phyloP scores from a whole-genome alignment of 768 basidiomycete species.

The Boletus rufocinnamomeus region DNA sequence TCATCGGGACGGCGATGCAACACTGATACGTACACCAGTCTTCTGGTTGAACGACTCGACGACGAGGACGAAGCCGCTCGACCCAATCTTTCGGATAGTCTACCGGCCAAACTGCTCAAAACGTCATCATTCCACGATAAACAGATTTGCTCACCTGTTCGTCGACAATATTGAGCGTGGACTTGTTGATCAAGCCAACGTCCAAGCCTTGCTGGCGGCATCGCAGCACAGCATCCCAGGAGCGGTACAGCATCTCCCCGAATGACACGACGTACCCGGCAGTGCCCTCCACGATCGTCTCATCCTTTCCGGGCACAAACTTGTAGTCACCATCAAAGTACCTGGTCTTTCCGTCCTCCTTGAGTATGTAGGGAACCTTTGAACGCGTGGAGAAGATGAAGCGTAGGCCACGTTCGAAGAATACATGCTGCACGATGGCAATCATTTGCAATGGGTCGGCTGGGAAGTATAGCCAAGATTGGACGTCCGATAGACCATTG shows the following conservation, averaged over 20 bases:
- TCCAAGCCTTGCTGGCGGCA: conserved; percentile 71
- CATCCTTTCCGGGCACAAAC: conserved; percentile 85
- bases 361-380: conserved; percentile 85
- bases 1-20: not conserved
- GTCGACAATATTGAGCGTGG: conserved; percentile 80
- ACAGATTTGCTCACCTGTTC: conserved; percentile 54
- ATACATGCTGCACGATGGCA: conserved; percentile 72
- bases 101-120: conserved; percentile 22
- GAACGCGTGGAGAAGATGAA: conserved; percentile 90
- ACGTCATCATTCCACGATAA: not conserved
- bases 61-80: conserved; percentile 76
- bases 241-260: conserved; percentile 85
- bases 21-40: conserved; percentile 67
- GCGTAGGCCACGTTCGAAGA: conserved; percentile 80
- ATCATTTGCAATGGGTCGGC: conserved; percentile 82
- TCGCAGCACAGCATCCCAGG: conserved; percentile 79
- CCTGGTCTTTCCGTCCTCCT: conserved; percentile 65
- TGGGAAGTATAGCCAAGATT: conserved; percentile 86
- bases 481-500: conserved; percentile 79
- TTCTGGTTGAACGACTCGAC: conserved; percentile 88
- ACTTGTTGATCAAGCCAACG: conserved; percentile 86
- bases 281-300: conserved; percentile 73
- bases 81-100: conserved; percentile 70
- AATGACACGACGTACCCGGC: conserved; percentile 84
- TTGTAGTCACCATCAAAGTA: conserved; percentile 72